phyloP scores from a whole-genome alignment of 129 eudicot species.

The Flaveria linearis region DNA sequence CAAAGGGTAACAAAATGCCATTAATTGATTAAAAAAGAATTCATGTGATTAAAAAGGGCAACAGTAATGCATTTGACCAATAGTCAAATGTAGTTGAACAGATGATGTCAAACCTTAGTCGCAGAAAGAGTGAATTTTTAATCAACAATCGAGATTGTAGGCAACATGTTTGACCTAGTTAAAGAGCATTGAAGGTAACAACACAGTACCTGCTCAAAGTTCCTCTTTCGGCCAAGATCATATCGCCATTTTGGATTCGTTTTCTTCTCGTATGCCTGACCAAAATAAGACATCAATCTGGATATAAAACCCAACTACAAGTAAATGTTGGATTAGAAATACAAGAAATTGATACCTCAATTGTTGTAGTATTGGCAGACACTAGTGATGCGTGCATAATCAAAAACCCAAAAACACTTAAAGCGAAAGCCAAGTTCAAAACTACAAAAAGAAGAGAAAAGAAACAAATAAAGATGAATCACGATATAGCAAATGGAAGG shows the following conservation, averaged over 20 bases:
- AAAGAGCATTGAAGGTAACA: neutral
- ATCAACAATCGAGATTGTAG: no score
- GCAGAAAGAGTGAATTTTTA: no score
- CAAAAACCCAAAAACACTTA: conserved; percentile 83
- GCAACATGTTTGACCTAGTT: no score
- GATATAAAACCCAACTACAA: neutral
- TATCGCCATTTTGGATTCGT: conserved; percentile 87
- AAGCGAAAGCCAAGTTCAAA: conserved; percentile 83
- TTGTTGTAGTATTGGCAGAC: conserved; percentile 83
- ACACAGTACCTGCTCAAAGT: conserved; percentile 76
- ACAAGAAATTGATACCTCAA: conserved; percentile 57
- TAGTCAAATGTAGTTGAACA: no score
- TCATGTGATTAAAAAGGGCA: no score
- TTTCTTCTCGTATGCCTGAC: conserved; percentile 90
- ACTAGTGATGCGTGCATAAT: conserved; percentile 89
- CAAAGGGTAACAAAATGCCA: neutral
- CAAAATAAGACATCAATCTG: conserved; percentile 2
- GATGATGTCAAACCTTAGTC: no score
- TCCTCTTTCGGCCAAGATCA: conserved; percentile 88
- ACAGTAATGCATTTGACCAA: no score
- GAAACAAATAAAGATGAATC: neutral
- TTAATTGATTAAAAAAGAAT: neutral
- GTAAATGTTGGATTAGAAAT: neutral
- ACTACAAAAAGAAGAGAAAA: conserved; percentile 40
- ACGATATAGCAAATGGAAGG: neutral